A percentile compares a stretch with the other conserved stretches of the same genome.
These are phyloP conservation scores for Trichopus zeylanicus DNA, from an alignment of 116 monocot genomes.

Conservation along the genomic window DNA sequence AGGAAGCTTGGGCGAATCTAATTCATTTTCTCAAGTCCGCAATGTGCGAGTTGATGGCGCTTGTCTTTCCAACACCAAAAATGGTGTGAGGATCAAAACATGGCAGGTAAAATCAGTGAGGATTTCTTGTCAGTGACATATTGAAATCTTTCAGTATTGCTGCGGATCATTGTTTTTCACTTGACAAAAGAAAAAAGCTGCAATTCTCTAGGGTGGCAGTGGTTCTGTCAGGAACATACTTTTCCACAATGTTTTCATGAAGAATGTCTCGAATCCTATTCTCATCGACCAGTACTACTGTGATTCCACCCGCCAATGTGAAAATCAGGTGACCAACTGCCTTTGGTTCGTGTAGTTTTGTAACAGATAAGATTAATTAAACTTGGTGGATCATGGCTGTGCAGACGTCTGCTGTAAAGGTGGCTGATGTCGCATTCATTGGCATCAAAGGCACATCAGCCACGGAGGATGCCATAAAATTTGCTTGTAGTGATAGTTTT, in stretches of 20 bases:
- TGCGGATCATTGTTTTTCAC: not conserved
- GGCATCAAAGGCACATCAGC: slow-evolving; percentile 62
- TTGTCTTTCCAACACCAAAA: slow-evolving; percentile 46
- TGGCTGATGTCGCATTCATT: slow-evolving; percentile 39
- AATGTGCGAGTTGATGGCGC: slow-evolving; percentile 42
- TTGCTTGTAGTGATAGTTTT: slow-evolving; percentile 59
- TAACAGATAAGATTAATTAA: not conserved
- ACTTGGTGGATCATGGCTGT: not conserved
- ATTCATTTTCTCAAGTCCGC: slow-evolving; percentile 24
- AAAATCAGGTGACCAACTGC: slow-evolving; percentile 37
- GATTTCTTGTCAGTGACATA: not conserved
- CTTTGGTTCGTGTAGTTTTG: not conserved
- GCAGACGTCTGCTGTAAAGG: slow-evolving; percentile 61
- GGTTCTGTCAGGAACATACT: slow-evolving; percentile 54
- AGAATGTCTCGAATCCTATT: slow-evolving; percentile 74
- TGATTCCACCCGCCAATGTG: slow-evolving; percentile 38
- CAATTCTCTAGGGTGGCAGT: slow-evolving; percentile 41
- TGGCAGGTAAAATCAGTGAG: slow-evolving; percentile 57
- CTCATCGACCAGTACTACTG: slow-evolving; percentile 89
- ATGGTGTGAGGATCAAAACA: slow-evolving; percentile 83
- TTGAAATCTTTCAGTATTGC: not conserved
- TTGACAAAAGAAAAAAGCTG: too few relatives aligned
- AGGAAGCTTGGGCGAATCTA: slow-evolving; percentile 66
- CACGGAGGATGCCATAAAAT: slow-evolving; percentile 34
- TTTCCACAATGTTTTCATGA: slow-evolving; percentile 62